Base-by-base conservation (phyloP, 2,329 filamentous ascomycete genomes). In the Biscogniauxia mediterranea region DNA sequence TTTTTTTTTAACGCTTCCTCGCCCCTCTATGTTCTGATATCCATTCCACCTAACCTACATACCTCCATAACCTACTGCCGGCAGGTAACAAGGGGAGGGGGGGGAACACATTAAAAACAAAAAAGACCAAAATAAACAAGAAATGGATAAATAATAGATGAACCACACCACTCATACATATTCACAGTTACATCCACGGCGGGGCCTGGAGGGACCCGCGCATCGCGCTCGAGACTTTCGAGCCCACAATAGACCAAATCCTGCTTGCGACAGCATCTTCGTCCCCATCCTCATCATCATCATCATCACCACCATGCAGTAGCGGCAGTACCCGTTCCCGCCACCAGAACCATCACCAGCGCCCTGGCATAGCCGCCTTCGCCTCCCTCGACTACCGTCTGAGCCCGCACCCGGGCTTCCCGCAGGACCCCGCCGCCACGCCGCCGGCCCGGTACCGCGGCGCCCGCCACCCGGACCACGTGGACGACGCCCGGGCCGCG, bases 361-460 rank as follows among this genome's bases (percentile, higher is more conserved):
- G 2, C 23, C 23, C 2, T 23, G 23, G 75, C 55, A 78, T 91
- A 60, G 83, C 83, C 21, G 88, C 83, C 61, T 84, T 90, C 69
- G 84, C 86, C 26, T 88, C 86, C 52, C 71, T 89, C 61, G 84
- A 87, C 74, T 89, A 89, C 79, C 82, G 86, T 46, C 83, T 90
- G 55, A 86, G 84, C 6, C 79, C 84, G 1, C 73, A 82, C 62
- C 82, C 84, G 0, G 73, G 74, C 42, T 75, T 77, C 59, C 79
- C 82, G 1, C 73, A 80, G 58, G 79, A 83, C 65, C 71, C 74
- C 0, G 71, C 71, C 2, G 72, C 75, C 52, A 76, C 72, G 49
- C 74, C 76, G 6, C 42, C 71, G 4, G 59, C 65, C 17, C 57
- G 70, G 56, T 61, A 66, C 52, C 79, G 83, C 54, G 76, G 74